A percentile compares a stretch with the other conserved stretches of the same genome.
phyloP scores from a whole-genome alignment of 805 yeast species.

The Ogataea ganodermae region DNA sequence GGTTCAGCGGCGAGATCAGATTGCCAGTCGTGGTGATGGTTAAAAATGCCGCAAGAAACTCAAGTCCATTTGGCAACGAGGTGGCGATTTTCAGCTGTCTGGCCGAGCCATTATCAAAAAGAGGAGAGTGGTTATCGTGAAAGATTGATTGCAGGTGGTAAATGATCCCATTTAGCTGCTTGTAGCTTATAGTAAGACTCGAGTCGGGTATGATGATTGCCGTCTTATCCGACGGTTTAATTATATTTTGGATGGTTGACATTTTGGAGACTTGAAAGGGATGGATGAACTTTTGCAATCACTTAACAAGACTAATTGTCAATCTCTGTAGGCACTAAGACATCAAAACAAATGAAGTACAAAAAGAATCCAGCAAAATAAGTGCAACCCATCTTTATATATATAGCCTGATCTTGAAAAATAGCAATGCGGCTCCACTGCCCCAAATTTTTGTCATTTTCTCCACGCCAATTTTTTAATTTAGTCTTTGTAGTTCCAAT shows the following conservation, averaged over 20 bases:
- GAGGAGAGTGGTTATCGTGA: slow-evolving; percentile 42
- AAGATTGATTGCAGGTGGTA: slow-evolving; percentile 53
- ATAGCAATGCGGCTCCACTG: slow-evolving; percentile 8
- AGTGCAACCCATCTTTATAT: background rate
- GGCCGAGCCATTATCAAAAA: slow-evolving; percentile 32
- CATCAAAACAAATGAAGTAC: too few species aligned
- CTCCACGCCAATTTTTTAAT: slow-evolving; percentile 4
- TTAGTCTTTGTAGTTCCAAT: background rate
- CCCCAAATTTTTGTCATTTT: slow-evolving; percentile 8
- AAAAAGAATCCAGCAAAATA: too few species aligned
- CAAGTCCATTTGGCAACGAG: slow-evolving; percentile 61
- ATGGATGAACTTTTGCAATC: too few species aligned
- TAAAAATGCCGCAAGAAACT: slow-evolving; percentile 56
- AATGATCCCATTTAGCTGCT: slow-evolving; percentile 44
- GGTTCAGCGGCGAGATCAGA: slow-evolving; percentile 70
- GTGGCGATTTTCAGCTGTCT: slow-evolving; percentile 56
- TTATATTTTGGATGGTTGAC: slow-evolving; percentile 15
- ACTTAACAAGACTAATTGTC: too few species aligned
- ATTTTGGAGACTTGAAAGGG: background rate
- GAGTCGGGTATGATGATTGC: slow-evolving; percentile 49
- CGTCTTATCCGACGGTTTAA: slow-evolving; percentile 36
- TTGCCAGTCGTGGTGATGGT: slow-evolving; percentile 57
- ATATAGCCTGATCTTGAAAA: background rate
- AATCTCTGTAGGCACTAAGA: too few species aligned
- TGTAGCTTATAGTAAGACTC: slow-evolving; percentile 47